Base-by-base conservation (phyloP, 2,329 filamentous ascomycete species). In the Clonostachys rhizophaga region DNA sequence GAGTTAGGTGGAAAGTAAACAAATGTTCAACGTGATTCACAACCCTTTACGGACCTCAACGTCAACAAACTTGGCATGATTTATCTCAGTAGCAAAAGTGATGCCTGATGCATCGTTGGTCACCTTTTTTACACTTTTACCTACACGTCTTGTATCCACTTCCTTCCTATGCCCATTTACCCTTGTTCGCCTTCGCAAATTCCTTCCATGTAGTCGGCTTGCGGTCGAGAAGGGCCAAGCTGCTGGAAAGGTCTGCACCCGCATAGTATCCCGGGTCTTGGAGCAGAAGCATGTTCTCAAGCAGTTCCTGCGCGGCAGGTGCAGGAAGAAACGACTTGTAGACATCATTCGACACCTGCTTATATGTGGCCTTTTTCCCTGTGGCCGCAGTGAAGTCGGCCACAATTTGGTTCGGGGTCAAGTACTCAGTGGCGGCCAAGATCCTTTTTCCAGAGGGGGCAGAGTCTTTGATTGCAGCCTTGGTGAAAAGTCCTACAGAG, bases 261-360 rank as follows among this genome's bases (percentile, higher is more conserved):
- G 49, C 64, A 35, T 67, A 74, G 51, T 72, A 74, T 2, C 69
- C 69, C 5, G 64, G 68, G 17, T 67, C 63, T 30, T 65, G 59
- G 16, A 72, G 49, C 9, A 74, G 55, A n/a, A 64, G 52, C 58
- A 70, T 63, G 48, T 70, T 74, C 57, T 74, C 69, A 14, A 67
- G 47, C 52, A 73, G 42, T 50, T 74, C 70, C 44, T 65, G 52
- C 1, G 59, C 58, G 7, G 59, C 33, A 5, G 51, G 11, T 2
- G 52, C 42, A 2, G 59, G 55, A 10, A 71, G 45, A 47, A 63
- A 66, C 1, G 60, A 58, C 51, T 66, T 65, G 51, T 64, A 74
- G 1, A 52, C 49, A 1, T 70, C 63, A 3, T 60, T 52, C 1
- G 65, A 50, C 5, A 70, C 49, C 35, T 67, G 55, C 5, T 51